phyloP scores from a whole-genome alignment of 495 filamentous ascomycete species.

The Penicillium canariense region DNA sequence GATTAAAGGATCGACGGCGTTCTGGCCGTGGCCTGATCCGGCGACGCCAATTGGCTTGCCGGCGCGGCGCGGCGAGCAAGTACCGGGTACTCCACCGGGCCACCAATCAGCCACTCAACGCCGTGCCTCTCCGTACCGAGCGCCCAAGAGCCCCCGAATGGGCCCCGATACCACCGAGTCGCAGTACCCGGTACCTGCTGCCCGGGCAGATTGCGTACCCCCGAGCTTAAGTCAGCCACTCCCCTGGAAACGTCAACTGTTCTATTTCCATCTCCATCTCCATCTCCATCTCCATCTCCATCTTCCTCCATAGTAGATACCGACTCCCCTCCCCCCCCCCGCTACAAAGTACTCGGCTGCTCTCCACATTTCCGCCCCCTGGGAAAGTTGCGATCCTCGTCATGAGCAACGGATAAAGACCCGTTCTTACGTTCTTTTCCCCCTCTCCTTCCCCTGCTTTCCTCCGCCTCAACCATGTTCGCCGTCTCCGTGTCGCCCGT shows the following conservation, averaged over 20 bases:
- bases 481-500: conserved; percentile 32
- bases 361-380: neutral
- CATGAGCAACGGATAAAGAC: conserved; percentile 22
- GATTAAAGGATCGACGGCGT: conserved; percentile 24
- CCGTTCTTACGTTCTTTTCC: conserved; percentile 1
- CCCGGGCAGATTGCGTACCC: neutral
- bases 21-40: conserved; percentile 25
- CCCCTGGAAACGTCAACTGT: conserved; percentile 27
- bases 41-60: conserved; percentile 13
- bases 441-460: conserved; percentile 6
- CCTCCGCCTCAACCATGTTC: conserved; percentile 18
- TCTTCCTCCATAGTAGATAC: neutral
- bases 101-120: neutral
- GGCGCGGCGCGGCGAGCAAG: neutral
- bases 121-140: neutral
- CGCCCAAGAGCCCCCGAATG: no score
- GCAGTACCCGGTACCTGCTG: conserved; percentile 1
- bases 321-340: neutral
- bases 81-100: conserved; percentile 8
- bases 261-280: conserved; percentile 5
- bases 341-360: neutral
- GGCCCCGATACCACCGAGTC: no score
- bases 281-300: conserved; percentile 2
- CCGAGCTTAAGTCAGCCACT: conserved; percentile 31
- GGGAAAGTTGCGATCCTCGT: neutral